Evolutionary conservation across 768 basidiomycete species (phyloP), one percentile per base, ranked within the genome.

Genomic region (Galerina marginata): DNA sequence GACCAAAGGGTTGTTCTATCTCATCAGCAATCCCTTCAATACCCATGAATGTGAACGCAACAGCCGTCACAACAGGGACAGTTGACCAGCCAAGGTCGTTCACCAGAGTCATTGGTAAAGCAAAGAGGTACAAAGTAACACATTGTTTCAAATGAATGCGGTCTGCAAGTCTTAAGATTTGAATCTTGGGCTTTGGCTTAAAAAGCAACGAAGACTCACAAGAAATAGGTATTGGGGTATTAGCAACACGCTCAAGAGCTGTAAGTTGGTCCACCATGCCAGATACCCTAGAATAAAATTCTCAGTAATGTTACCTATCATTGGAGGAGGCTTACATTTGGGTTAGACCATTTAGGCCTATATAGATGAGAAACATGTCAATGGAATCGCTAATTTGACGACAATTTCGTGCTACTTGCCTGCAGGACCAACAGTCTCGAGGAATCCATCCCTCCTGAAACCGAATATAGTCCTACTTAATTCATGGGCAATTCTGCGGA

Each of bases 1-100:
- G 61, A 89, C 94, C 95, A 66, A 97, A 97, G 0, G 96, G 96
- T 88, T 92, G 91, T 73, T 97, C 95, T 65, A 96, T 94, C 74
- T 94, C 89, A 61, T 96, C 90, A 0, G 96, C 95, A 64, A 97
- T 98, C 4, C 94, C 95, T 79, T 97, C 95, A 53, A 98, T 92
- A 15, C 95, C 83, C 94, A 95, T 95, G 54, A 97, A 84, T 0
- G 92, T 95, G 78, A 96, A 95, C 7, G 93, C 88, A 29, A 95
- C 89, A 12, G 91, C 85, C 20, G 93, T 94, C 16, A 93, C 87
- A 25, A 95, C 81, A n/a, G 91, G 92, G 9, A 96, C 81, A 70
- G 91, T 91, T 48, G 81, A 84, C 91, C 92, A 95, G 37, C 89
- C 89, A 66, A 96, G 79, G 47, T 94, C 89, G 56, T 87, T 83